Percentiles rank a stretch among this genome's conserved stretches.
Conservation (phyloP, 1,284 basidiomycete species). For the Cutaneotrichosporon sp. region DNA sequence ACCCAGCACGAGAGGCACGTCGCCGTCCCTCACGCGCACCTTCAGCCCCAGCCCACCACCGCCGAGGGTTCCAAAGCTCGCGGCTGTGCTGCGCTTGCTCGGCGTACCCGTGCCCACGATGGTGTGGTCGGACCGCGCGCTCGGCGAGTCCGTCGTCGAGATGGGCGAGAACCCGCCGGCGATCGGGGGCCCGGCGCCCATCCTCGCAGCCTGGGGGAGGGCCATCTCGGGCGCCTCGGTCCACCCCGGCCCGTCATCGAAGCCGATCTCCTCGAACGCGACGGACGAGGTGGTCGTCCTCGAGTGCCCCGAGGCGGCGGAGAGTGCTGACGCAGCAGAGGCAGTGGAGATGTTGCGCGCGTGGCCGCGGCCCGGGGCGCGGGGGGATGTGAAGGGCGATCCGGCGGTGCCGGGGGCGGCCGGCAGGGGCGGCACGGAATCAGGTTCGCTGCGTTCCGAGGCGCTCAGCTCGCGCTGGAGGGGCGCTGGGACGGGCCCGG, state of each 20-base stretch:
- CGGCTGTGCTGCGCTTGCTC: neutral
- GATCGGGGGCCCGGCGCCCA: slow-evolving; percentile 4
- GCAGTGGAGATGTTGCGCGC: slow-evolving; percentile 8
- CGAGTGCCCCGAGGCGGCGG: slow-evolving; percentile 4
- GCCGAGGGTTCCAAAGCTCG: neutral
- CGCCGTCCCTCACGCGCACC: slow-evolving; percentile 12
- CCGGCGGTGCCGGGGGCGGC: neutral
- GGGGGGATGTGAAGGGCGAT: neutral
- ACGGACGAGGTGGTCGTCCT: slow-evolving; percentile 1
- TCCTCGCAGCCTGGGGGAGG: slow-evolving; percentile 6
- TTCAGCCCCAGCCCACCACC: neutral
- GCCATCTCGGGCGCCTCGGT: slow-evolving; percentile 18
- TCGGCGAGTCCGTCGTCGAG: neutral
- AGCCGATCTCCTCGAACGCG: slow-evolving; percentile 26
- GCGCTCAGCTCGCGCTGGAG: neutral
- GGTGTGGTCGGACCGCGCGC: slow-evolving; percentile 4
- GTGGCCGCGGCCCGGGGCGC: neutral
- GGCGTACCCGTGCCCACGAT: neutral
- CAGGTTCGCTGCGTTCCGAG: neutral
- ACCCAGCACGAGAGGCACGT: slow-evolving; percentile 61
- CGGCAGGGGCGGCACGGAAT: neutral
- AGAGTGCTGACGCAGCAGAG: neutral
- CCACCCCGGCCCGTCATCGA: slow-evolving; percentile 23
- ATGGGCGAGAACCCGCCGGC: slow-evolving; percentile 2
- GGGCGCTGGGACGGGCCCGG: neutral